phyloP scores from a whole-genome alignment of 129 eudicot species.

The Flaveria robusta region DNA sequence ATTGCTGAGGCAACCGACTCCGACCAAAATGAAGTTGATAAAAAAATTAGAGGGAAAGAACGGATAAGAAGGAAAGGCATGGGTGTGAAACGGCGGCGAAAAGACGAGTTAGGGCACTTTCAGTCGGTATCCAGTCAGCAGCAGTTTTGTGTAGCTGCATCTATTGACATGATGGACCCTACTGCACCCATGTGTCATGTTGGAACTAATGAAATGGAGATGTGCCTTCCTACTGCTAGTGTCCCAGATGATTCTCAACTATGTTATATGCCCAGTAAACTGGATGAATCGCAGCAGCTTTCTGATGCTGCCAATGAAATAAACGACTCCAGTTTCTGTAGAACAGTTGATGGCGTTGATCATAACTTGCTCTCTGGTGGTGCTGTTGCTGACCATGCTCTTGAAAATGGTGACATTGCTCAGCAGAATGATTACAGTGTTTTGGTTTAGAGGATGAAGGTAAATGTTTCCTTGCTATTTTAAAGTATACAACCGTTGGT shows the following conservation, averaged over 20 bases:
- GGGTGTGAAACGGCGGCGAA: constrained; percentile 63
- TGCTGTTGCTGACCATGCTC: constrained; percentile 31
- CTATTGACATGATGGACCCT: constrained; percentile 32
- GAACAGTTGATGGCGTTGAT: constrained; percentile 42
- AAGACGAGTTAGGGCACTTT: constrained; percentile 56
- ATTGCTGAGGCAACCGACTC: constrained; percentile 43
- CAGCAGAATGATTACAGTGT: constrained; percentile 60
- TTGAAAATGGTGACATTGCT: constrained; percentile 48
- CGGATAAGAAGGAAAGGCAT: constrained; percentile 63
- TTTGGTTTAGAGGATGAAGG: constrained; percentile 42
- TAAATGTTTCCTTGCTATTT: constrained; percentile 28
- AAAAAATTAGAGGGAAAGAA: constrained; percentile 72
- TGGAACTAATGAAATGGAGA: constrained; percentile 40
- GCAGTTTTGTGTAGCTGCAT: constrained; percentile 38
- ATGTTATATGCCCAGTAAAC: constrained; percentile 45
- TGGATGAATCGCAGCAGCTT: constrained; percentile 42
- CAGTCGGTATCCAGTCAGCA: constrained; percentile 36
- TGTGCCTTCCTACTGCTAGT: constrained; percentile 35
- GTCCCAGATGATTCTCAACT: constrained; percentile 37
- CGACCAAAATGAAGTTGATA: constrained; percentile 50
- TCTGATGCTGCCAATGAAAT: constrained; percentile 45
- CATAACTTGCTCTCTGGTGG: constrained; percentile 33
- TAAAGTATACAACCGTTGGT: constrained; percentile 12
- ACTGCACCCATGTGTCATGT: constrained; percentile 33
- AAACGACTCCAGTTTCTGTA: constrained; percentile 40